Evolutionary conservation across 345 rosid genomes (phyloP).

Genomic region (Cardamine chenopodiifolia): DNA sequence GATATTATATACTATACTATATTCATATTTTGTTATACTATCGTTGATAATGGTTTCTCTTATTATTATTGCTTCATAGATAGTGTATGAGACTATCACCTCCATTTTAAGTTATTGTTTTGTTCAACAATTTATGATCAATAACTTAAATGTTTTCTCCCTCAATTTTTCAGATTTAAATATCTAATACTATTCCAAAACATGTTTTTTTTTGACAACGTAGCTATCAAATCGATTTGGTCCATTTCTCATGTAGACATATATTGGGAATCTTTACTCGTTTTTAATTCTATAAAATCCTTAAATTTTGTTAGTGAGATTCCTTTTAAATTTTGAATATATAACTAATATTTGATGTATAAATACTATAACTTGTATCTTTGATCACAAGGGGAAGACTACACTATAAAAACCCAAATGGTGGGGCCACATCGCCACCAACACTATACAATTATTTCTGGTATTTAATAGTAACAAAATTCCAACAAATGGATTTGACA

Average conservation of each 20-base stretch:
- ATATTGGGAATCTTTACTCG: constrained; percentile 38
- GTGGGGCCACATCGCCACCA: constrained; percentile 45
- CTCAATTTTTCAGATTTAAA: not conserved
- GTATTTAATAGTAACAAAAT: not conserved
- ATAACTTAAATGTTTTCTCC: not conserved
- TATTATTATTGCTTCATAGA: not conserved
- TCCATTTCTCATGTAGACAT: constrained; percentile 35
- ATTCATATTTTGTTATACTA: not conserved
- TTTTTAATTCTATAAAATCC: constrained; percentile 31
- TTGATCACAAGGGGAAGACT: constrained; percentile 45
- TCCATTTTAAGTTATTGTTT: not conserved
- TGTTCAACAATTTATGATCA: not conserved
- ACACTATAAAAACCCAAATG: constrained; percentile 24
- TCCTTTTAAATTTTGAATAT: constrained; percentile 1
- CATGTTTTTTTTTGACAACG: constrained; percentile 17
- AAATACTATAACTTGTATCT: constrained; percentile 24
- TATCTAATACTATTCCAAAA: not conserved
- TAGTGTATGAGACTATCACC: not conserved
- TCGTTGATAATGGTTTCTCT: not conserved
- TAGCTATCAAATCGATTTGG: constrained; percentile 29
- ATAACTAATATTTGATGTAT: constrained; percentile 19
- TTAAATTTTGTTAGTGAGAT: constrained; percentile 33
- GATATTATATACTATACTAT: not conserved
- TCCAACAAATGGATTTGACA: constrained; percentile 22
- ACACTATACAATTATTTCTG: constrained; percentile 28